Evolutionary conservation across 495 filamentous ascomycete species (phyloP).

Genomic region (Hypoxylon fragiforme): DNA sequence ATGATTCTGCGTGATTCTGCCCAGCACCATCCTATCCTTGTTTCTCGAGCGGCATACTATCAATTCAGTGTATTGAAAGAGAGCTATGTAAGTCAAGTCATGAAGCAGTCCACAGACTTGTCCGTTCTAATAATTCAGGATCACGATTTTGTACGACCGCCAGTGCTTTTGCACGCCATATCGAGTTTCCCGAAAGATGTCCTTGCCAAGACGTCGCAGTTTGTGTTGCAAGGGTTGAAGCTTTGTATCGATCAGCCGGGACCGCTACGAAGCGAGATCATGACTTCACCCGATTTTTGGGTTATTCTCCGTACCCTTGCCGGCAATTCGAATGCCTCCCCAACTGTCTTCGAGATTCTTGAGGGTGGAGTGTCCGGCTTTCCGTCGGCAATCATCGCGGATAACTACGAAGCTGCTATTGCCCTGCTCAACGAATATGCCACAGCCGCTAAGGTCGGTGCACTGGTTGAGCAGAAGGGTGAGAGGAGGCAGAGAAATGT

Average conservation of each 20-base stretch:
- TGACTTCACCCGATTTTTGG: slow-evolving; percentile 97
- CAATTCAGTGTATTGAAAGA: slow-evolving; percentile 79
- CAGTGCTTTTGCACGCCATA: slow-evolving; percentile 89
- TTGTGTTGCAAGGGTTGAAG: slow-evolving; percentile 76
- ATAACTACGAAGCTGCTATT: slow-evolving; percentile 91
- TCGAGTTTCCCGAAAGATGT: slow-evolving; percentile 80
- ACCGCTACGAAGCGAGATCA: slow-evolving; percentile 84
- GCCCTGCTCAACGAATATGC: slow-evolving; percentile 88
- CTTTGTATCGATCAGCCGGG: slow-evolving; percentile 76
- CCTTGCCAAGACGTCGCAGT: slow-evolving; percentile 71
- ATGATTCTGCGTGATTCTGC: slow-evolving; percentile 76
- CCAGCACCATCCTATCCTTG: slow-evolving; percentile 75
- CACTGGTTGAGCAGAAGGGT: slow-evolving; percentile 75
- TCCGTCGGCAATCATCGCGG: slow-evolving; percentile 79
- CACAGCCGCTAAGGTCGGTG: slow-evolving; percentile 78
- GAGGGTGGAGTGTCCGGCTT: slow-evolving; percentile 67
- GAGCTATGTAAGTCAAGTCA: slow-evolving; percentile 71
- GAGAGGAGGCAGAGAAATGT: slow-evolving; percentile 63
- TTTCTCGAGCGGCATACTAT: slow-evolving; percentile 85
- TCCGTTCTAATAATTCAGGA: slow-evolving; percentile 56
- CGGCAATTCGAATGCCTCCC: slow-evolving; percentile 65
- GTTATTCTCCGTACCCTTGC: slow-evolving; percentile 80
- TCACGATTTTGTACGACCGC: slow-evolving; percentile 85
- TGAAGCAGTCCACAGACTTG: neutral
- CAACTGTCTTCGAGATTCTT: slow-evolving; percentile 80